These are phyloP conservation scores for Sisymbrium irio DNA, from an alignment of 345 rosid genomes.

Conservation along the genomic window DNA sequence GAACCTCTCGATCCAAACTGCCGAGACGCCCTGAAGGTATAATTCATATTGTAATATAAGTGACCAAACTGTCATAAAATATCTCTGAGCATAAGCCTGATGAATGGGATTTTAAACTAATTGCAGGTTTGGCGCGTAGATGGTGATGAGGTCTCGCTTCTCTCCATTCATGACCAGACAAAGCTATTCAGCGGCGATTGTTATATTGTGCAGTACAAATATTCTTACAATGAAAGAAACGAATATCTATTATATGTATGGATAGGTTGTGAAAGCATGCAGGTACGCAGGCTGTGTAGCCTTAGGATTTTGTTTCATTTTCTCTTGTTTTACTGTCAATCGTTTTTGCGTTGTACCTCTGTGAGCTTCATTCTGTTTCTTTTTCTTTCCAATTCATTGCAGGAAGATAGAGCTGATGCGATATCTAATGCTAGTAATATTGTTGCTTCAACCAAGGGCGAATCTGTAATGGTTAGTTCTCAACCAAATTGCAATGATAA, in stretches of 20 bases:
- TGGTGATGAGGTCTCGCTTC: constrained; percentile 49
- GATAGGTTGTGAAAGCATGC: constrained; percentile 63
- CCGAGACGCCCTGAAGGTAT: constrained; percentile 62
- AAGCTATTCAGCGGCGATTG: constrained; percentile 80
- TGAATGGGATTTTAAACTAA: not conserved
- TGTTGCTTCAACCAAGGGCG: constrained; percentile 53
- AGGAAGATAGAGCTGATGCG: constrained; percentile 71
- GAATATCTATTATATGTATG: constrained; percentile 63
- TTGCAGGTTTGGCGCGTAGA: constrained; percentile 77
- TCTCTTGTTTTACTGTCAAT: not conserved
- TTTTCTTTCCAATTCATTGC: constrained; percentile 17
- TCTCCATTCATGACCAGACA: constrained; percentile 58
- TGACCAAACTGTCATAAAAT: constrained; percentile 9
- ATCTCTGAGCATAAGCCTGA: constrained; percentile 15
- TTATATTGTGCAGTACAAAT: constrained; percentile 65
- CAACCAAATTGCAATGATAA: not conserved
- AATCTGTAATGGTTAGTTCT: constrained; percentile 61
- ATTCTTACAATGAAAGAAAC: constrained; percentile 50
- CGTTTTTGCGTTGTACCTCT: constrained; percentile 8
- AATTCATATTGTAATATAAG: constrained; percentile 22
- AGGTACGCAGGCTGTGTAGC: constrained; percentile 42
- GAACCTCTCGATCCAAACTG: constrained; percentile 44
- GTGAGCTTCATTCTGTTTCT: constrained; percentile 12
- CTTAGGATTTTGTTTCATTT: not conserved
- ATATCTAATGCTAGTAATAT: constrained; percentile 52